Percentiles rank a stretch among this genome's conserved stretches.
Conservation (phyloP, 2,329 filamentous ascomycete species). For the Nigrograna mackinnonii region DNA sequence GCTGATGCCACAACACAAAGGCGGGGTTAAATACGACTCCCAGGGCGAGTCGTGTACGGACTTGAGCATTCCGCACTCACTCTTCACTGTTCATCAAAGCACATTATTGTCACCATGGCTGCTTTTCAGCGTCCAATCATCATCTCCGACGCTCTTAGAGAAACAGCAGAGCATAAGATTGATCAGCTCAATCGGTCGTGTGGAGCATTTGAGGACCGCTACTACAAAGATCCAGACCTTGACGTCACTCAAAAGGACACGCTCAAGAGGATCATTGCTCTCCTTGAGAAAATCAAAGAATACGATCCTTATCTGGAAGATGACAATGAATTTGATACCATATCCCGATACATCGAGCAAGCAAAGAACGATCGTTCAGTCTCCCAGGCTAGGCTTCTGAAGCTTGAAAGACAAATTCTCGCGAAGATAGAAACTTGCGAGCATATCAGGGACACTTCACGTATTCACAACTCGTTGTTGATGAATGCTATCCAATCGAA, state of each 20-base stretch:
- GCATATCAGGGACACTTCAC: slow-evolving; percentile 60
- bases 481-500: slow-evolving; percentile 31
- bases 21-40: too few species aligned
- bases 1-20: too few species aligned
- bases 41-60: too few species aligned
- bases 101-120: slow-evolving; percentile 9
- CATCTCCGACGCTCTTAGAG: slow-evolving; percentile 21
- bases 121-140: slow-evolving; percentile 11
- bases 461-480: slow-evolving; percentile 60
- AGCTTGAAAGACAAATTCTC: slow-evolving; percentile 54
- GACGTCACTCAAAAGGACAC: slow-evolving; percentile 23
- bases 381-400: slow-evolving; percentile 48
- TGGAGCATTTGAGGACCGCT: slow-evolving; percentile 52
- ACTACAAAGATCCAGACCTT: slow-evolving; percentile 38
- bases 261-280: slow-evolving; percentile 32
- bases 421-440: slow-evolving; percentile 53
- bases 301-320: slow-evolving; percentile 35
- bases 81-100: too few species aligned
- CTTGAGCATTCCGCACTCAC: too few species aligned
- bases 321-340: slow-evolving; percentile 44
- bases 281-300: slow-evolving; percentile 42
- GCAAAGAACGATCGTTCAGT: slow-evolving; percentile 58
- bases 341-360: slow-evolving; percentile 58
- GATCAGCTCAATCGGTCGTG: slow-evolving; percentile 59
- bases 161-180: slow-evolving; percentile 49